Base-by-base conservation (phyloP, 1,139 yeast species). In the Suhomyces ambrosiae region DNA sequence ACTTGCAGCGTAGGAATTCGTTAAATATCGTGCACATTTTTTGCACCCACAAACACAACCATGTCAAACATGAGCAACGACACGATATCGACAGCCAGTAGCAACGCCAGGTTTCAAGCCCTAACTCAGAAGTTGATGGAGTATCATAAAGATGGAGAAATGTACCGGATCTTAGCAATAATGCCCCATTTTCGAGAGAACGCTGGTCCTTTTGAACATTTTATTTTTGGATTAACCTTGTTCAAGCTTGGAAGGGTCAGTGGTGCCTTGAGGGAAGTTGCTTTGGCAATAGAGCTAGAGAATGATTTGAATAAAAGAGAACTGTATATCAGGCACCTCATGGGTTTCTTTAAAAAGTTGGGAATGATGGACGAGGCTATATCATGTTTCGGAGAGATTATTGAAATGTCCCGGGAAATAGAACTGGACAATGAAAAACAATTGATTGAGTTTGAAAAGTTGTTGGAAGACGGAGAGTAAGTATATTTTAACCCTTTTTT, bases 251-350 rank as follows among this genome's bases (percentile, higher is more conserved):
- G 68, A 0, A 40, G 70, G 17, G 32, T 47, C 8, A 49, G 49
- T 8, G 56, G 56, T 4, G 64, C 59, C 0, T 43, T 62, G 12
- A 40, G 68, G 21, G 61, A 61, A 37, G 38, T 61, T 12, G 53
- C 65, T 1, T 27, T 63, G 10, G 52, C 60, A 1, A 54, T 62
- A 7, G 70, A 64, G 38, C 35, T 49, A 19, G 60, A 60, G 30
- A 30, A 41, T 10, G 46, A 47, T 31, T 36, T 41, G 0, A 31
- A 29, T 5, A 52, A 49, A 15, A 43, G 55, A 30, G 49, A 49
- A 14, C 34, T 50, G 30, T 45, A 53, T 16, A 44, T 61, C 6
- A 18, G 32, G 11, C 47, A 50, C 26, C 40, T 61, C 26, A 38
- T 48, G 11, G 30, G 40, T 8, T 44, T 52, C 14, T 56, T 62